phyloP scores from a whole-genome alignment of 441 rosid genomes.

The Erodium moschatum region DNA sequence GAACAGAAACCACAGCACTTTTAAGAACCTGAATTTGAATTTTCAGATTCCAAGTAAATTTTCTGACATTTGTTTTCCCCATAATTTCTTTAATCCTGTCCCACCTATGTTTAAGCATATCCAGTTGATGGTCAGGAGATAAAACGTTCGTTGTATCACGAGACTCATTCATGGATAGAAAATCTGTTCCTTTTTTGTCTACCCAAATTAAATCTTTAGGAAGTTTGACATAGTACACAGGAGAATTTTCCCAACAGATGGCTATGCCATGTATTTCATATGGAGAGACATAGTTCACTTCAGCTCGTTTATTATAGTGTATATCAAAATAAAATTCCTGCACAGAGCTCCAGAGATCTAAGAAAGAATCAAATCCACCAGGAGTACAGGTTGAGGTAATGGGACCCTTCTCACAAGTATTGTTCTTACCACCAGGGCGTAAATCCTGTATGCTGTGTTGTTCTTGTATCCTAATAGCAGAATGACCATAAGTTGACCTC shows the following conservation, averaged over 20 bases:
- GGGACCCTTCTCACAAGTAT: conserved; percentile 60
- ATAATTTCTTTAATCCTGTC: conserved; percentile 61
- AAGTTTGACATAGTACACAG: conserved; percentile 70
- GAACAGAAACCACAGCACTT: conserved; percentile 58
- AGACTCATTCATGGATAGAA: conserved; percentile 26
- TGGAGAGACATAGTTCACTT: conserved; percentile 33
- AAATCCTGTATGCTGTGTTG: conserved; percentile 22
- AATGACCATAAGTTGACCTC: conserved; percentile 20
- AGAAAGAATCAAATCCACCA: conserved; percentile 86
- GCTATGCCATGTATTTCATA: conserved; percentile 90
- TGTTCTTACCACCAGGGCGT: conserved; percentile 30
- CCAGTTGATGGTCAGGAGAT: conserved; percentile 35
- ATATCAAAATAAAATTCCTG: conserved; percentile 74
- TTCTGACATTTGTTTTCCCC: conserved; percentile 55
- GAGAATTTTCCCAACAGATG: conserved; percentile 83
- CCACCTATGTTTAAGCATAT: conserved; percentile 60
- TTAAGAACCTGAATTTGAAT: conserved; percentile 79
- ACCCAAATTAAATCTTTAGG: conserved; percentile 61
- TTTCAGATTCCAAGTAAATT: conserved; percentile 92
- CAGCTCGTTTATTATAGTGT: conserved; percentile 59
- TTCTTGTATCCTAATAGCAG: conserved; percentile 22
- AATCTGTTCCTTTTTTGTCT: conserved; percentile 34
- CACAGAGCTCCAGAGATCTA: conserved; percentile 66
- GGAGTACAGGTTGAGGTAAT: conserved; percentile 45
- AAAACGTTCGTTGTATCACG: conserved; percentile 28